These are phyloP conservation scores for Pelargonium cotyledonis DNA, from an alignment of 441 rosid species.

Conservation along the genomic window DNA sequence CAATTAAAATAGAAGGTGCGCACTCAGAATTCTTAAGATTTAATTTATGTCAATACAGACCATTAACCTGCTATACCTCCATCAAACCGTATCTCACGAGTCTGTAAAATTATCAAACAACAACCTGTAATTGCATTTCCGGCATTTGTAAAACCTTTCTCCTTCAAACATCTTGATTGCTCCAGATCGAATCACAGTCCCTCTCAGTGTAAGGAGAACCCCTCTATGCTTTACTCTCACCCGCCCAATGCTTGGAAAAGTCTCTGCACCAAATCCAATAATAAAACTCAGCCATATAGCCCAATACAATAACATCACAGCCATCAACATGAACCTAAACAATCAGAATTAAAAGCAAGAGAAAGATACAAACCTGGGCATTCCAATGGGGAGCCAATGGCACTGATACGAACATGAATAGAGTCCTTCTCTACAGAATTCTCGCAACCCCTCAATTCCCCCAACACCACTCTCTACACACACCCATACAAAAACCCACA, in stretches of 20 bases:
- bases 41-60: not conserved
- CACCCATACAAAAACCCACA: constrained; percentile 14
- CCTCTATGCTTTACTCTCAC: constrained; percentile 86
- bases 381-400: constrained; percentile 79
- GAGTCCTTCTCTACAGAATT: constrained; percentile 62
- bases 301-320: constrained; percentile 7
- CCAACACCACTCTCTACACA: constrained; percentile 59
- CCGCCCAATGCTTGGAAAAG: constrained; percentile 84
- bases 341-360: constrained; percentile 4
- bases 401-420: constrained; percentile 75
- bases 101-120: not conserved
- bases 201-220: constrained; percentile 75
- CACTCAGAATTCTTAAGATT: not conserved
- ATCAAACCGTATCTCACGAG: not conserved
- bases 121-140: constrained; percentile 74
- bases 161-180: constrained; percentile 93
- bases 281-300: constrained; percentile 10
- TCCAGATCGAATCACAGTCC: constrained; percentile 86
- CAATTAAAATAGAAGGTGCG: not conserved
- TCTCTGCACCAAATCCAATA: constrained; percentile 35
- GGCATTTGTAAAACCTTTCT: constrained; percentile 71
- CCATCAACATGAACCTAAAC: not conserved
- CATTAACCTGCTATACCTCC: not conserved
- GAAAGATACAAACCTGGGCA: constrained; percentile 51
- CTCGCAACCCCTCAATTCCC: constrained; percentile 40